A percentile compares a stretch with the other conserved stretches of the same genome.
Conservation (phyloP, 805 yeast species). For the Cephaloascus fragrans region DNA sequence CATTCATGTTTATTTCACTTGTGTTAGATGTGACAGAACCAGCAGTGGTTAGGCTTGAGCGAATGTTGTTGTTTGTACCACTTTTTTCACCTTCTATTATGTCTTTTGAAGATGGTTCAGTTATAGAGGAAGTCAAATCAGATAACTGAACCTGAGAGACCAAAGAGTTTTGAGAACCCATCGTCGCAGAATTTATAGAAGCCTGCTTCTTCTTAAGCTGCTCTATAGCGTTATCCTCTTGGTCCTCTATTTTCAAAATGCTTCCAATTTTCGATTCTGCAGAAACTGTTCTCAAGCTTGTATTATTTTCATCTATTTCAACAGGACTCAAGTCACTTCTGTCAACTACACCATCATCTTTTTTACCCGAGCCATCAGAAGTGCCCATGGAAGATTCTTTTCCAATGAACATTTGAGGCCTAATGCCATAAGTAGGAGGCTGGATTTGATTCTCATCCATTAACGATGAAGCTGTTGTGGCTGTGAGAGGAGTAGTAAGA, state of each 20-base stretch:
- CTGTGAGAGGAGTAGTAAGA: constrained; percentile 3
- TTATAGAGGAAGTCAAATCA: background rate
- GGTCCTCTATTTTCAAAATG: background rate
- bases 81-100: background rate
- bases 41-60: too few species aligned
- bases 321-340: background rate
- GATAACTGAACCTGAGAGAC: too few species aligned
- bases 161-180: too few species aligned
- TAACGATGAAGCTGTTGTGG: constrained; percentile 3
- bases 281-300: background rate
- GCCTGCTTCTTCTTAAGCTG: too few species aligned
- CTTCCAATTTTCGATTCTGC: background rate
- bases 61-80: background rate
- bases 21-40: too few species aligned
- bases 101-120: background rate
- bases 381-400: background rate
- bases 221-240: background rate
- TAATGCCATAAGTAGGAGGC: background rate
- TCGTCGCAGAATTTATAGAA: too few species aligned
- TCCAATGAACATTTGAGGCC: background rate
- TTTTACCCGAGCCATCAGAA: background rate
- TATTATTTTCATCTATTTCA: background rate
- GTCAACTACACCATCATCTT: background rate
- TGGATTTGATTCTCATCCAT: background rate
- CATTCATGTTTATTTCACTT: background rate